Base-by-base conservation (phyloP, 139 green algal genomes). In the Picochlorum sp. region DNA sequence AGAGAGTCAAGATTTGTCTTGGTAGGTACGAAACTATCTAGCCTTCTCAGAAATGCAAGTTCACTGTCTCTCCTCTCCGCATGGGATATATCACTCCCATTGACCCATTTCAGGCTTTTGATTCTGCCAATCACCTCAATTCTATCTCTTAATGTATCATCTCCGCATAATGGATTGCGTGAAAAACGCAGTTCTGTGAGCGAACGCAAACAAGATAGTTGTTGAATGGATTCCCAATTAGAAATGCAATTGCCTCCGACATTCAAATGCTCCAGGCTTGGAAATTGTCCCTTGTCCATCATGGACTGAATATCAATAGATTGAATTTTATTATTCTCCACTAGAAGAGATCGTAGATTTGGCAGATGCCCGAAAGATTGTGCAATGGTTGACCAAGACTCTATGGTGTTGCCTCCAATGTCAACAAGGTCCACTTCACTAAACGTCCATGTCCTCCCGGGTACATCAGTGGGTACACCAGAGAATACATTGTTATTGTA, bases 41-140 rank as follows among this genome's bases (percentile, higher is more conserved):
- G 6, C 18, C 6, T 41, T 28, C 76, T 77, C 46, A 94, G 67
- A 74, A 94, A 95, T 21, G 80, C 74, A 37, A 92, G 65, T 68
- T 95, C 88, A 41, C 69, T 65, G 64, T 95, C 88, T 15, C 76
- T 69, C 1, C 88, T 74, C 74, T 95, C 88, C 0, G 64, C 68
- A 3, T 68, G 54, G 32, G 70, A 76, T 14, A 95, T 74, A 14
- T 65, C 69, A 6, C 84, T 84, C 20, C 82, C 88, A 59, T 95
- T 95, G 13, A 95, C 74, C 57, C 71, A 58, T 6, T 61, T 66
- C 44, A 95, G 71, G 4, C 50, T 21, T 1, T 47, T 65, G 16
- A 90, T 66, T 14, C 87, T 75, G 0, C 69, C 87, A 37, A 94
- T 80, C 8, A 89, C 71, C 80, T 92, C 21, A 60, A 14, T 61